Evolutionary conservation across 805 yeast genomes (phyloP).

Genomic region (Wickerhamomyces canadensis): DNA sequence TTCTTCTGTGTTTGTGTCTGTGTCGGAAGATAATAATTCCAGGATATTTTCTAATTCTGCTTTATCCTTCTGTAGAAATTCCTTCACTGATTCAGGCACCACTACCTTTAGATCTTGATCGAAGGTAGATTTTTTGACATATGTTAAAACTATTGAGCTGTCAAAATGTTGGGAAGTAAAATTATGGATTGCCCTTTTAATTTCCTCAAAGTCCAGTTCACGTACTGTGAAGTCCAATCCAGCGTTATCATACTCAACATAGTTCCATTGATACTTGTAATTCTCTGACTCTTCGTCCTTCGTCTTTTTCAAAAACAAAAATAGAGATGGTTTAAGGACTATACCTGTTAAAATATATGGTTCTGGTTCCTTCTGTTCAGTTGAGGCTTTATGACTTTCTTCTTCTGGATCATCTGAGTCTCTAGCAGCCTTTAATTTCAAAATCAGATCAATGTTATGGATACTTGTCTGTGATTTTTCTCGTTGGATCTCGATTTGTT

Average conservation of each 20-base stretch:
- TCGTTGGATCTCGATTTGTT: constrained; percentile 10
- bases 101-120: constrained; percentile 4
- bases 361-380: constrained; percentile 20
- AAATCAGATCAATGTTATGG: constrained; percentile 22
- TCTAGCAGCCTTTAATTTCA: too few relatives aligned
- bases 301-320: constrained; percentile 24
- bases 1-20: constrained; percentile 13
- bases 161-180: constrained; percentile 22
- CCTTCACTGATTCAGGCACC: constrained; percentile 22
- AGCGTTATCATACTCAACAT: constrained; percentile 24
- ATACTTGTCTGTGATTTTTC: constrained; percentile 16
- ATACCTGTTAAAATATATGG: constrained; percentile 36
- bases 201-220: constrained; percentile 20
- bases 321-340: constrained; percentile 27
- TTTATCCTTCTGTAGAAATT: constrained; percentile 28
- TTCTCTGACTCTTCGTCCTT: constrained; percentile 4
- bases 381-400: too few relatives aligned
- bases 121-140: constrained; percentile 27
- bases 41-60: constrained; percentile 16
- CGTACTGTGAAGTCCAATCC: constrained; percentile 21
- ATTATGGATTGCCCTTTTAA: constrained; percentile 18
- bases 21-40: constrained; percentile 17
- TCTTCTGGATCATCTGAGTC: too few relatives aligned
- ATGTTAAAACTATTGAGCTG: constrained; percentile 28
- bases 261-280: constrained; percentile 23